Evolutionary conservation across 2,329 filamentous ascomycete genomes (phyloP).

Genomic region (Colletotrichum sp.): DNA sequence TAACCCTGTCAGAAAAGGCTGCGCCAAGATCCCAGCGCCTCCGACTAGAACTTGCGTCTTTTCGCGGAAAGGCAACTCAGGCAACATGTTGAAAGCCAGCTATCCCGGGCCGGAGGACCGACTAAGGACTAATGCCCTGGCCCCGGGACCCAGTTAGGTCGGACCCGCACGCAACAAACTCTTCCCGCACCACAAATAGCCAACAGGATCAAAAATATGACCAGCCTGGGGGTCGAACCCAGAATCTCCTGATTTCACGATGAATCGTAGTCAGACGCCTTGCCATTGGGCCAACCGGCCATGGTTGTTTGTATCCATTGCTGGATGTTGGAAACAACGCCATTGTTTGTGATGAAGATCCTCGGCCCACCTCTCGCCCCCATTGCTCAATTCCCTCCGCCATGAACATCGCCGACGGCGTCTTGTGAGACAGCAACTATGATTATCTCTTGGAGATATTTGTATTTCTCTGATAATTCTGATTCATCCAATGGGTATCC

Average conservation of each 20-base stretch:
- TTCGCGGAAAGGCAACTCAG: background rate
- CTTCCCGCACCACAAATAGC: background rate
- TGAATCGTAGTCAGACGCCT: constrained; percentile 46
- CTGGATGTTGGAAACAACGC: background rate
- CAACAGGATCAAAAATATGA: background rate
- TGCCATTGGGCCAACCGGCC: constrained; percentile 40
- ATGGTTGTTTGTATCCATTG: background rate
- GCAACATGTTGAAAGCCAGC: background rate
- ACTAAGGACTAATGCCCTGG: background rate
- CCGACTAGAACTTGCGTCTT: background rate
- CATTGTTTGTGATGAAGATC: background rate
- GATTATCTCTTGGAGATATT: background rate
- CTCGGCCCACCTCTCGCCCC: background rate
- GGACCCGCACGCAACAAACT: background rate
- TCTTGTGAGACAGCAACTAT: background rate
- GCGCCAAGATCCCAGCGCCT: background rate
- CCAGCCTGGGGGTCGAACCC: constrained; percentile 23
- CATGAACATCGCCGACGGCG: background rate
- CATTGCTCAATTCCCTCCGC: background rate
- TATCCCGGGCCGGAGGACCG: background rate
- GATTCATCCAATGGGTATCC: background rate
- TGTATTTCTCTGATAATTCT: background rate
- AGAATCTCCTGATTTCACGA: constrained; percentile 18
- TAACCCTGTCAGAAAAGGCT: background rate
- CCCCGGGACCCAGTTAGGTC: background rate